Percentiles rank a stretch among this genome's conserved stretches.
Evolutionary conservation across 371 early-diverging fungal genomes (phyloP).

Genomic region (Mucor sp.): DNA sequence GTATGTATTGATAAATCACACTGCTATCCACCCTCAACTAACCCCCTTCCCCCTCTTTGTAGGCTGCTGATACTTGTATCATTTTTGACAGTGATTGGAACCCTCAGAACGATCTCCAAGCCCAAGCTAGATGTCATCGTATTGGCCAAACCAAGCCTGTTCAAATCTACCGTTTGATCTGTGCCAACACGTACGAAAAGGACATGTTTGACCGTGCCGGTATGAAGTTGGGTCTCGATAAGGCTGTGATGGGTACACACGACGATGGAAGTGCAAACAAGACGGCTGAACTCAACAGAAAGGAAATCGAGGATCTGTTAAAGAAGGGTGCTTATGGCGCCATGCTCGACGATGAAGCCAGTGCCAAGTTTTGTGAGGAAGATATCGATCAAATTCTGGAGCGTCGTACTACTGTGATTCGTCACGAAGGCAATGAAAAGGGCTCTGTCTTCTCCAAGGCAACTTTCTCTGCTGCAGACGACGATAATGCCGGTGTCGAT

Average conservation of each 20-base stretch:
- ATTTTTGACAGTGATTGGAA: constrained; percentile 97
- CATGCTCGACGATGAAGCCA: constrained; percentile 82
- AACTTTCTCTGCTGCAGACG: constrained; percentile 76
- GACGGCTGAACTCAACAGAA: constrained; percentile 56
- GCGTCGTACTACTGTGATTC: constrained; percentile 85
- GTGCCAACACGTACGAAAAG: constrained; percentile 91
- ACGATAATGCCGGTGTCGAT: constrained; percentile 64
- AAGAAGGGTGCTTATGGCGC: constrained; percentile 93
- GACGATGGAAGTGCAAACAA: constrained; percentile 17
- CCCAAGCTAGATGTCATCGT: constrained; percentile 89
- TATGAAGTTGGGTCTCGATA: constrained; percentile 89
- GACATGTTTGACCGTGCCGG: constrained; percentile 96
- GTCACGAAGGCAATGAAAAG: constrained; percentile 71
- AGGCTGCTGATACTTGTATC: constrained; percentile 91
- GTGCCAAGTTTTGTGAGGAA: constrained; percentile 88
- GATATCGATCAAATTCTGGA: constrained; percentile 95
- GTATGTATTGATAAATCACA: constrained; percentile 8
- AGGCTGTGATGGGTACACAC: constrained; percentile 68
- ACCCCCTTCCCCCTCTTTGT: neutral
- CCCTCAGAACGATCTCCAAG: constrained; percentile 96
- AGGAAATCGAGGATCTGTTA: constrained; percentile 84
- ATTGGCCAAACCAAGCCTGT: constrained; percentile 95
- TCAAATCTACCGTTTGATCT: constrained; percentile 83
- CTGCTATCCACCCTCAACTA: neutral
- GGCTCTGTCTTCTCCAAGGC: constrained; percentile 96